Conservation (phyloP, 345 rosid species). For the Euphorbia pulcherrima region DNA sequence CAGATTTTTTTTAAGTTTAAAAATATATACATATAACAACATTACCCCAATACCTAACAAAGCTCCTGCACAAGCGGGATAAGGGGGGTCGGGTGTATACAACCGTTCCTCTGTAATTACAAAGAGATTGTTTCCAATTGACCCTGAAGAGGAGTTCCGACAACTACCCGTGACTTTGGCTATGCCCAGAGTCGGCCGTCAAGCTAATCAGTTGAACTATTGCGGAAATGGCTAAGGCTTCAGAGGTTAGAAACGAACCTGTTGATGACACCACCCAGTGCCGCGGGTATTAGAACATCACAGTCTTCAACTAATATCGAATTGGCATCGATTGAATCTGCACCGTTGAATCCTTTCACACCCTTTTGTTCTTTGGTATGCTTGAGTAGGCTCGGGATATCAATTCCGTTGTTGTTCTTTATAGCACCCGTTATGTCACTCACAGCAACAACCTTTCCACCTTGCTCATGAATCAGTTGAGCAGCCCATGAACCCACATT, state of each 20-base stretch:
- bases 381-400: conserved; percentile 51
- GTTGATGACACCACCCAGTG: conserved; percentile 91
- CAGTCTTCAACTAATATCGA: conserved; percentile 75
- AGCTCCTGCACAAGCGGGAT: too few relatives aligned
- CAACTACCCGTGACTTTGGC: too few relatives aligned
- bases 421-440: conserved; percentile 88
- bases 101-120: too few relatives aligned
- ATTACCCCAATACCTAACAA: too few relatives aligned
- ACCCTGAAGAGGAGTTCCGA: too few relatives aligned
- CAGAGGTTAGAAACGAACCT: conserved; percentile 37
- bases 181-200: too few relatives aligned
- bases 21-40: too few relatives aligned
- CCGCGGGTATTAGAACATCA: conserved; percentile 86
- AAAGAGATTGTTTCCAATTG: too few relatives aligned
- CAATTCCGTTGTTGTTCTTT: conserved; percentile 71
- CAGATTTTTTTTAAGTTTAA: too few relatives aligned
- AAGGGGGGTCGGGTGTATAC: too few relatives aligned
- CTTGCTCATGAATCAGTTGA: conserved; percentile 59
- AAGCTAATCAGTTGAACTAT: neutral
- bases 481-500: conserved; percentile 99
- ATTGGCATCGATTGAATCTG: conserved; percentile 47
- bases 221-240: neutral
- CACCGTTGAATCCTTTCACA: conserved; percentile 72
- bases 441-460: conserved; percentile 81
- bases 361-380: conserved; percentile 64